These are phyloP conservation scores for Talaromyces stipitatus DNA, from an alignment of 495 filamentous ascomycete species.

Conservation along the genomic window DNA sequence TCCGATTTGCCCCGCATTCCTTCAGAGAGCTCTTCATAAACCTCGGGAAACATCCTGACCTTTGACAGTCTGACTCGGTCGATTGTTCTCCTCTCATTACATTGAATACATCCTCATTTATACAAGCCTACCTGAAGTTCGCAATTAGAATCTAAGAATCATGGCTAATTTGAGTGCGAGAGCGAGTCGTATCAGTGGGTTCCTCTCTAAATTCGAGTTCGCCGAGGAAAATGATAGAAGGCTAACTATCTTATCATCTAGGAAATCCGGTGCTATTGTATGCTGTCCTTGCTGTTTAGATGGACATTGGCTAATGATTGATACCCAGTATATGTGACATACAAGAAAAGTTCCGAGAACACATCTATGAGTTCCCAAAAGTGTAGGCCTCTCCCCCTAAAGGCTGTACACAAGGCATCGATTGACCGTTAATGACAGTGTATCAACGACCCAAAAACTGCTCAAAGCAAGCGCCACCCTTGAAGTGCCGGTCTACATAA, in stretches of 20 bases:
- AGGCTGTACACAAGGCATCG: too few species aligned
- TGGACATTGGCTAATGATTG: background rate
- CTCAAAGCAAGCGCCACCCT: conserved; percentile 49
- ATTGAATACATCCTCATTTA: background rate
- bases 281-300: conserved; percentile 11
- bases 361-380: conserved; percentile 76
- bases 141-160: background rate
- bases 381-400: too few species aligned
- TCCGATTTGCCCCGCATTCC: conserved; percentile 4
- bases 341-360: conserved; percentile 83
- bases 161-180: conserved; percentile 8
- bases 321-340: conserved; percentile 77
- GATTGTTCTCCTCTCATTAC: background rate
- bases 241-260: conserved; percentile 19
- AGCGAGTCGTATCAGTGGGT: conserved; percentile 32
- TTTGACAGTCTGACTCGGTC: background rate
- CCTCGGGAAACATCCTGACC: background rate
- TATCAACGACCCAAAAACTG: conserved; percentile 34
- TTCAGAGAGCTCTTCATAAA: background rate
- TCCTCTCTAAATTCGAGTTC: background rate
- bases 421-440: conserved; percentile 6
- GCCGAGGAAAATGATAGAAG: too few species aligned
- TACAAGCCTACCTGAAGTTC: background rate
- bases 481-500: conserved; percentile 69
- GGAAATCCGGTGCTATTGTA: conserved; percentile 67